A percentile compares a stretch with the other conserved stretches of the same genome.
Conservation (phyloP, 129 eudicot genomes). For the Apium graveolens region DNA sequence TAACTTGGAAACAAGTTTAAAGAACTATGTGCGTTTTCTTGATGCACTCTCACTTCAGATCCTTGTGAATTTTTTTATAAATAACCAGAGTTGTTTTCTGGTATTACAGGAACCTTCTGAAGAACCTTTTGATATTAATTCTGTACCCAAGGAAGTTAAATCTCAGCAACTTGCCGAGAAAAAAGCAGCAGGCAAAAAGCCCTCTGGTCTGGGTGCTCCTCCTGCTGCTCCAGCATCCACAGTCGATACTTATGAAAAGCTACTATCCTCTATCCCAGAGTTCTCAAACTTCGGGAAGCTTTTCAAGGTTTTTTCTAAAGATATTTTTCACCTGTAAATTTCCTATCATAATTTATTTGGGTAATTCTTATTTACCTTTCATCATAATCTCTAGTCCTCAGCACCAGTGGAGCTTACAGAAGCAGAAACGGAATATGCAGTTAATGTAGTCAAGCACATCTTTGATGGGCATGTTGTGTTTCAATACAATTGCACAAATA, state of each 20-base stretch:
- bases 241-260: conserved; percentile 67
- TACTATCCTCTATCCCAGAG: conserved; percentile 73
- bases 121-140: conserved; percentile 67
- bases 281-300: conserved; percentile 73
- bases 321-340: not conserved
- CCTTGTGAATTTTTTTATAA: not conserved
- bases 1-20: conserved; percentile 81
- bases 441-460: conserved; percentile 88
- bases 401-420: conserved; percentile 95
- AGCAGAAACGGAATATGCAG: conserved; percentile 97
- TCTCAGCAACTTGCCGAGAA: conserved; percentile 88
- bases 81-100: conserved; percentile 12
- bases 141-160: conserved; percentile 80
- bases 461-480: conserved; percentile 77
- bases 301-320: conserved; percentile 58
- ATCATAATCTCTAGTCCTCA: conserved; percentile 60
- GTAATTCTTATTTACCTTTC: conserved; percentile 3
- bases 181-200: conserved; percentile 80
- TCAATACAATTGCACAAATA: conserved; percentile 97
- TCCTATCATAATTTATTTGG: not conserved
- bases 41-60: not conserved
- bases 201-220: conserved; percentile 74
- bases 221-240: conserved; percentile 61
- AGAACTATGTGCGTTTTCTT: conserved; percentile 64
- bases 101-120: conserved; percentile 69